Evolutionary conservation across 2,329 filamentous ascomycete genomes (phyloP).

Genomic region (Calonectria hawksworthii): DNA sequence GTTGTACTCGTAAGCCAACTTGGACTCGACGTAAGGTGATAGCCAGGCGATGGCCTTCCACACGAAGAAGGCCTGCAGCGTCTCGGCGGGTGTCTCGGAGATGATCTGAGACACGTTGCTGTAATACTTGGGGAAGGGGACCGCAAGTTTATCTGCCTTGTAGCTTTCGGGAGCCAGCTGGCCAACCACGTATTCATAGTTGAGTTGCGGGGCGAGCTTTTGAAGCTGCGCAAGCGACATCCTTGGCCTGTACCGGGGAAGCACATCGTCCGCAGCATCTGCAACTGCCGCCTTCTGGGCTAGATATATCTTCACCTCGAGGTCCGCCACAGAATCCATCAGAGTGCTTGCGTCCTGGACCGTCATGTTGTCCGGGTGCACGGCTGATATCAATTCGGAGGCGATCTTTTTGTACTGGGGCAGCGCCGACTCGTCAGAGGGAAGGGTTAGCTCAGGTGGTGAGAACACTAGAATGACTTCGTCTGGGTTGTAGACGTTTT

Average conservation of each 20-base stretch:
- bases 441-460: neutral
- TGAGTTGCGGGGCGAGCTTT: slow-evolving; percentile 8
- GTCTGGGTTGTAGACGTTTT: slow-evolving; percentile 15
- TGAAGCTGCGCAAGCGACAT: slow-evolving; percentile 12
- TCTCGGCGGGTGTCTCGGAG: slow-evolving; percentile 64
- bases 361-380: slow-evolving; percentile 23
- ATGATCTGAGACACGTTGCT: slow-evolving; percentile 70
- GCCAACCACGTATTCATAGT: slow-evolving; percentile 26
- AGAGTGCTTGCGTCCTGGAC: neutral
- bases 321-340: neutral
- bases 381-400: slow-evolving; percentile 6
- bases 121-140: slow-evolving; percentile 70
- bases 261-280: neutral
- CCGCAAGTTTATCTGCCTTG: slow-evolving; percentile 61
- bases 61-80: slow-evolving; percentile 72
- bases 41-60: slow-evolving; percentile 74
- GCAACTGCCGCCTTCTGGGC: neutral
- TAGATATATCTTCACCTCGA: neutral
- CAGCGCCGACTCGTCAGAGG: neutral
- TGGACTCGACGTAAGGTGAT: slow-evolving; percentile 67
- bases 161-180: slow-evolving; percentile 29
- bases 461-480: neutral
- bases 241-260: neutral
- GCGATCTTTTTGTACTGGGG: slow-evolving; percentile 15
- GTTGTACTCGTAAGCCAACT: slow-evolving; percentile 70